These are phyloP conservation scores for Geotrichum macrosporum DNA, from an alignment of 1,139 yeast genomes.

Conservation along the genomic window DNA sequence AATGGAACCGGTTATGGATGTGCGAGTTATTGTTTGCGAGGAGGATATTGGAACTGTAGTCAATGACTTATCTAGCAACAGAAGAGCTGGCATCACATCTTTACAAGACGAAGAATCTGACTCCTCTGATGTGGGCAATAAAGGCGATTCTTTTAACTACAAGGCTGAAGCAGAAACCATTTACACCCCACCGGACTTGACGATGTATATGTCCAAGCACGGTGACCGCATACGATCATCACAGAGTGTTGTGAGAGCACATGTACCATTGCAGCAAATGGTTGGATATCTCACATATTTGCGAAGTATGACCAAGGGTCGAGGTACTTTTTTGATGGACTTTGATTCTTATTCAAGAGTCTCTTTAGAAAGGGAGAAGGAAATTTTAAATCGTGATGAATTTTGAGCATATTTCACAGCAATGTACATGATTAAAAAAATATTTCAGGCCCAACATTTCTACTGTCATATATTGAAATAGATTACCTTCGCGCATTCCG, in stretches of 20 bases:
- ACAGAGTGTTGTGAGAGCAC: conserved; percentile 60
- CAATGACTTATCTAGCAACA: conserved; percentile 68
- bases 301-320: conserved; percentile 83
- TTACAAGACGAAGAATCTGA: conserved; percentile 37
- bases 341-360: conserved; percentile 60
- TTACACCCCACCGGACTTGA: conserved; percentile 42
- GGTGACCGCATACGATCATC: conserved; percentile 30
- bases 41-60: conserved; percentile 77
- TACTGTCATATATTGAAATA: no score
- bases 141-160: conserved; percentile 25
- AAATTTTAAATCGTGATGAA: conserved; percentile 11
- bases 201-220: conserved; percentile 41
- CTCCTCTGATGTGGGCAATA: conserved; percentile 15
- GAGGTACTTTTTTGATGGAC: conserved; percentile 78
- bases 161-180: conserved; percentile 33
- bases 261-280: conserved; percentile 85
- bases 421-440: no score
- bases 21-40: conserved; percentile 62
- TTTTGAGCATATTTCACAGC: conserved; percentile 1
- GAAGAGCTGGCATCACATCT: conserved; percentile 61
- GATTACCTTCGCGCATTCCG: no score
- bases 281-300: conserved; percentile 76
- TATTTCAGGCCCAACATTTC: no score
- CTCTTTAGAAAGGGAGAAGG: conserved; percentile 22
- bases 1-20: conserved; percentile 84